Evolutionary conservation across 1,284 basidiomycete species (phyloP).

Genomic region (Ganoderma lucidum): DNA sequence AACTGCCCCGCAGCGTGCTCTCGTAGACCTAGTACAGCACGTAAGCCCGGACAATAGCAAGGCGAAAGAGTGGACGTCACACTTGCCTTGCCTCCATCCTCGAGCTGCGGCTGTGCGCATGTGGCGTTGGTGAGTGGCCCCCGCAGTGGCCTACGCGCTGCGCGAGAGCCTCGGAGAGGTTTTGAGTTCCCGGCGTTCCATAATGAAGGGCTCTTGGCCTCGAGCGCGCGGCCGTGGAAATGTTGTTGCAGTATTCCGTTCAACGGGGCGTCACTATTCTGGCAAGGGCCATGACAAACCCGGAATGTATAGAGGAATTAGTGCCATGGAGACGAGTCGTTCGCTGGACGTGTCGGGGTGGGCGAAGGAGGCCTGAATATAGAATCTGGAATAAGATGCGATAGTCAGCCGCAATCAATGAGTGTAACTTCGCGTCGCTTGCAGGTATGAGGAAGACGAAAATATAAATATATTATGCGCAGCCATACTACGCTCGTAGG

Average conservation of each 20-base stretch:
- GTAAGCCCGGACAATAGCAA: not conserved
- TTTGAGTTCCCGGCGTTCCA: not conserved
- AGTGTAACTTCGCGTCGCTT: not conserved
- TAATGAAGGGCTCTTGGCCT: not conserved
- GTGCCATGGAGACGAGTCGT: not conserved
- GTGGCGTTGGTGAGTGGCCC: not conserved
- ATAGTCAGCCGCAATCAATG: not conserved
- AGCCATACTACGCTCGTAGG: no score
- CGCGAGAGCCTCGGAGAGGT: not conserved
- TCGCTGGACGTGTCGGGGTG: not conserved
- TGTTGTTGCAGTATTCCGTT: no score
- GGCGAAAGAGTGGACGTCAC: not conserved
- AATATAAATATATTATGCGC: not conserved
- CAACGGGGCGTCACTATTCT: not conserved
- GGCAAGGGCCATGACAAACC: not conserved
- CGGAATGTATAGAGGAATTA: not conserved
- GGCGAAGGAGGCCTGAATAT: not conserved
- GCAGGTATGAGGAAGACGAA: not conserved
- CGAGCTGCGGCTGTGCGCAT: not conserved
- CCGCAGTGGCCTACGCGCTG: not conserved
- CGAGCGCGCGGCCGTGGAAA: not conserved
- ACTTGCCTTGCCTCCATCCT: not conserved
- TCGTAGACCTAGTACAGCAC: not conserved
- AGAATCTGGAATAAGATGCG: not conserved
- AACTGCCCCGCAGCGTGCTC: not conserved